A percentile compares a stretch with the other conserved stretches of the same genome.
phyloP scores from a whole-genome alignment of 139 green algal species.

The Chlamydomonas applanata region DNA sequence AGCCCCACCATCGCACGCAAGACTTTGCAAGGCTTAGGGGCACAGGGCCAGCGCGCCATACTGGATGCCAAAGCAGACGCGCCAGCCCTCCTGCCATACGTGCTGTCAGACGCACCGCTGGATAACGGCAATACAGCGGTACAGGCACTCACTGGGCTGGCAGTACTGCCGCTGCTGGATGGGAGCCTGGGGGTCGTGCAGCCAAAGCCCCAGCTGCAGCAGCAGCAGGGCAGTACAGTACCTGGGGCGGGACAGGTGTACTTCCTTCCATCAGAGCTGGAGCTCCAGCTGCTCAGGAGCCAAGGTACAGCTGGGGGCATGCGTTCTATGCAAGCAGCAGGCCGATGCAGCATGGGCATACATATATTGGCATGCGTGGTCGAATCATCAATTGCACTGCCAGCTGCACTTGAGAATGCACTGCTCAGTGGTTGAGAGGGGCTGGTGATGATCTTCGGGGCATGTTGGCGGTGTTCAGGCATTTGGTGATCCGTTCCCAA shows the following conservation, averaged over 20 bases:
- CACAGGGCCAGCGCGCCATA: not conserved
- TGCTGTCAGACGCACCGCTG: slow-evolving; percentile 45
- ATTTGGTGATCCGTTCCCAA: too few relatives aligned
- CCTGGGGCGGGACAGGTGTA: slow-evolving; percentile 7
- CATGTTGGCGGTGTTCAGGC: too few relatives aligned
- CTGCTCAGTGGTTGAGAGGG: too few relatives aligned
- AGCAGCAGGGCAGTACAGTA: slow-evolving; percentile 2
- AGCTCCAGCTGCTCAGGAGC: slow-evolving; percentile 30
- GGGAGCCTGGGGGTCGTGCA: slow-evolving; percentile 23
- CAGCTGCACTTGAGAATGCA: too few relatives aligned
- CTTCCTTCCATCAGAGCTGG: slow-evolving; percentile 25
- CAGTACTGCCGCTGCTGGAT: slow-evolving; percentile 54
- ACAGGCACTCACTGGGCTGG: slow-evolving; percentile 32
- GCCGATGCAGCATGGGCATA: too few relatives aligned
- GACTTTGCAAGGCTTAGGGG: slow-evolving; percentile 12
- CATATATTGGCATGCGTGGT: too few relatives aligned
- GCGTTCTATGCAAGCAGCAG: not conserved
- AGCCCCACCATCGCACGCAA: slow-evolving; percentile 18
- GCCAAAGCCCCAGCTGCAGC: slow-evolving; percentile 12
- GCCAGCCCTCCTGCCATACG: slow-evolving; percentile 54
- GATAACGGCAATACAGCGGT: not conserved
- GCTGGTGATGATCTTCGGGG: too few relatives aligned
- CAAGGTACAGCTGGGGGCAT: slow-evolving; percentile 13
- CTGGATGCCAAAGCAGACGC: not conserved
- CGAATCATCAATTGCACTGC: too few relatives aligned